phyloP scores from a whole-genome alignment of 129 eudicot species.

The Pulicaria dysenterica region DNA sequence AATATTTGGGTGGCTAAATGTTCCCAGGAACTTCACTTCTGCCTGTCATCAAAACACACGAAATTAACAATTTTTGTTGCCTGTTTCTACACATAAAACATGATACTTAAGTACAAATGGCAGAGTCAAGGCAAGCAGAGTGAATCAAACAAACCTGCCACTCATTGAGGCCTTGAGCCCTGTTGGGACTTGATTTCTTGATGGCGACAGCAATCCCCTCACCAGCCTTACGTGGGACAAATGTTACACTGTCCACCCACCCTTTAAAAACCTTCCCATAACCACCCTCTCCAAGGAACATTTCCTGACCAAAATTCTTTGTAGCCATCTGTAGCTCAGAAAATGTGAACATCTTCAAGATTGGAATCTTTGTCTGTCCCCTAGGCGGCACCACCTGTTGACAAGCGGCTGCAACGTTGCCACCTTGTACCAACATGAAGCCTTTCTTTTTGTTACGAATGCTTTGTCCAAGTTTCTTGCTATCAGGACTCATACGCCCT shows the following conservation, averaged over 20 bases:
- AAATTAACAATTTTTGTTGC: not conserved
- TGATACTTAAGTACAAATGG: too few species aligned
- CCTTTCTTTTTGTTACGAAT: constrained; percentile 19
- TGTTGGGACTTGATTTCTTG: constrained; percentile 53
- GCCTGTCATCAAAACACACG: constrained; percentile 44
- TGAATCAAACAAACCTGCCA: constrained; percentile 56
- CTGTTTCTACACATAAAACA: too few species aligned
- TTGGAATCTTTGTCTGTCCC: not conserved
- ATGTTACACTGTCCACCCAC: constrained; percentile 56
- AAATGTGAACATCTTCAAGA: constrained; percentile 48
- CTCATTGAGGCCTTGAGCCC: constrained; percentile 72
- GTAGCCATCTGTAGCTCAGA: constrained; percentile 61
- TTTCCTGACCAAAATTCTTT: constrained; percentile 50
- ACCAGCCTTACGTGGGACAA: constrained; percentile 45
- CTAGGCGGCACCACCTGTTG: constrained; percentile 9
- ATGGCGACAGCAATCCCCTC: constrained; percentile 67
- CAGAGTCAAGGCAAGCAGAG: too few species aligned
- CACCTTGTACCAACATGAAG: constrained; percentile 1
- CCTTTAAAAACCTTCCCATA: constrained; percentile 69
- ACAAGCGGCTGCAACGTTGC: not conserved
- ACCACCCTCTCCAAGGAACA: constrained; percentile 69
- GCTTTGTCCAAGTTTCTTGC: constrained; percentile 26
- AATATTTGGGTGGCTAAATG: constrained; percentile 64
- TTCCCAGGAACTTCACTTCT: constrained; percentile 69
- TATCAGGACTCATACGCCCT: constrained; percentile 22